Percentiles rank a stretch among this genome's conserved stretches.
Conservation (phyloP, 2,329 filamentous ascomycete species). For the Aschersonia sp. region DNA sequence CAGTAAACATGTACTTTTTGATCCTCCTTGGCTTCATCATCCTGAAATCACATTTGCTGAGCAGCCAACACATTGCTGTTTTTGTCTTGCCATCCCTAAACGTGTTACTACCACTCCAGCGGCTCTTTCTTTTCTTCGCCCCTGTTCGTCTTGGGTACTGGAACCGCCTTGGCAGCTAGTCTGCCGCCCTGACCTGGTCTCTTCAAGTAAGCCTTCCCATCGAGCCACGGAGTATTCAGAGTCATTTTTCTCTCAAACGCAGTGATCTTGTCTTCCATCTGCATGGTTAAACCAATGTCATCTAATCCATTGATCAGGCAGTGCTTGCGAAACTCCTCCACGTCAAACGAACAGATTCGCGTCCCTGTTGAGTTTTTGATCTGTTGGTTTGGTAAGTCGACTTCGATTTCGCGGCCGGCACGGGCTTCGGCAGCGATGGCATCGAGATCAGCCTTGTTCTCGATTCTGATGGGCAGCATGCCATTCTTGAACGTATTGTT, state of each 20-base stretch:
- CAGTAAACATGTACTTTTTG: too few species aligned
- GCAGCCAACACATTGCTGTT: not conserved
- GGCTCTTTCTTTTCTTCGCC: conserved; percentile 75
- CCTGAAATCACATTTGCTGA: not conserved
- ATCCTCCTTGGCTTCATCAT: too few species aligned
- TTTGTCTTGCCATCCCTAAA: not conserved
- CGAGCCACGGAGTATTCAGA: conserved; percentile 74
- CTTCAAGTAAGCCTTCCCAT: conserved; percentile 70
- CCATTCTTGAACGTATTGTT: conserved; percentile 99
- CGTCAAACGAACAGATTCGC: conserved; percentile 65
- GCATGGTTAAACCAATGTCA: conserved; percentile 89
- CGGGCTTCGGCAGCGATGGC: conserved; percentile 63
- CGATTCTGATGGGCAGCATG: conserved; percentile 78
- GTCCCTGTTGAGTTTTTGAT: conserved; percentile 65
- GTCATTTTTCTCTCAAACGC: conserved; percentile 69
- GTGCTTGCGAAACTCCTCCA: conserved; percentile 89
- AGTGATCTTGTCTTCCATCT: conserved; percentile 77
- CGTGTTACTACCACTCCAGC: conserved; percentile 59
- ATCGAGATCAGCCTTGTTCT: conserved; percentile 50
- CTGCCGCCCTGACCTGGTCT: conserved; percentile 32
- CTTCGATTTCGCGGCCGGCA: conserved; percentile 70
- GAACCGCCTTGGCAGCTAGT: conserved; percentile 43
- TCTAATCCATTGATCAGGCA: conserved; percentile 88
- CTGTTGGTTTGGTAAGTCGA: conserved; percentile 74
- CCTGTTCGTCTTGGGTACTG: conserved; percentile 78